Conservation (phyloP, 306 rosid species). For the Vigna trinervia region DNA sequence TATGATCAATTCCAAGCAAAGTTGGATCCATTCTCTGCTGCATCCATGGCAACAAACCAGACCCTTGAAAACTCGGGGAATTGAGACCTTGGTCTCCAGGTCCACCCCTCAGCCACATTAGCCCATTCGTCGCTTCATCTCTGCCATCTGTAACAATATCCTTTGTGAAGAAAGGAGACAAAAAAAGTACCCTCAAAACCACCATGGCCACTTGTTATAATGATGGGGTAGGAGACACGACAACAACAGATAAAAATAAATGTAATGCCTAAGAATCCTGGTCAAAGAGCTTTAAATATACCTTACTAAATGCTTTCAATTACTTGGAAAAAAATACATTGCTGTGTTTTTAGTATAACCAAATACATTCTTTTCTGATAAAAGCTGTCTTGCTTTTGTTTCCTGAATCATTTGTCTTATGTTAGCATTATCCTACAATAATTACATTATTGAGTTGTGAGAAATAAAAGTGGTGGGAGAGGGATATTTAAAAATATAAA, state of each 20-base stretch:
- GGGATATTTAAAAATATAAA: not conserved
- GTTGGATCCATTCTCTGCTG: slow-evolving; percentile 79
- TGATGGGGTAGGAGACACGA: slow-evolving; percentile 5
- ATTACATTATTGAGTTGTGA: no score
- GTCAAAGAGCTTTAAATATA: not conserved
- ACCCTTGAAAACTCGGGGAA: slow-evolving; percentile 72
- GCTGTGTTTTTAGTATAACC: not conserved
- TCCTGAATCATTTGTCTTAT: not conserved
- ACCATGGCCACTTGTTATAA: slow-evolving; percentile 35
- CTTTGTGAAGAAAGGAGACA: slow-evolving; percentile 37
- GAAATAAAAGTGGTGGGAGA: not conserved
- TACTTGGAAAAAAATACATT: not conserved
- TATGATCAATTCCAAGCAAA: slow-evolving; percentile 65
- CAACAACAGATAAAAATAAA: not conserved
- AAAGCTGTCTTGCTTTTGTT: not conserved
- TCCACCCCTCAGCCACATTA: slow-evolving; percentile 84
- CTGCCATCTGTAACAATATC: slow-evolving; percentile 68
- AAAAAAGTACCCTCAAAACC: slow-evolving; percentile 44
- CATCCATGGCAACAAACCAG: slow-evolving; percentile 82
- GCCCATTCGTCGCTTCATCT: slow-evolving; percentile 71
- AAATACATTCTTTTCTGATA: not conserved
- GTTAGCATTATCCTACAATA: no score
- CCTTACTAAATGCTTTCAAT: slow-evolving; percentile 9
- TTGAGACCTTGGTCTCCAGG: slow-evolving; percentile 68
- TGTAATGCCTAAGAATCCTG: not conserved